Base-by-base conservation (phyloP, 345 rosid genomes). In the Hevea brasiliensis region DNA sequence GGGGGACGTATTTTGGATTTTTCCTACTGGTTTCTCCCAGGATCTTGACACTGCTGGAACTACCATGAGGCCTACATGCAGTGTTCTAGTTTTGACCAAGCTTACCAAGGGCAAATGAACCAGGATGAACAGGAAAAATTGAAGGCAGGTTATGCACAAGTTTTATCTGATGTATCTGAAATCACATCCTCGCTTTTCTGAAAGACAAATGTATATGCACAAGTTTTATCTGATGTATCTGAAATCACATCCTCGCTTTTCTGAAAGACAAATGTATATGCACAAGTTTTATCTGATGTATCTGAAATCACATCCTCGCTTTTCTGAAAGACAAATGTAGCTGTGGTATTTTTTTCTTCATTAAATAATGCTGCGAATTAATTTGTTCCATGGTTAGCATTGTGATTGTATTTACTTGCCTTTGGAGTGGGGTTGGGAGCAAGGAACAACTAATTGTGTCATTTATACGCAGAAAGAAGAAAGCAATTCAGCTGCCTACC, bases 1-100 rank as follows among this genome's bases (percentile, higher is more conserved):
- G 4, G 48, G 40, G 13, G 1, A 47, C 17, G 40, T 7, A 7
- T 29, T 26, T 54, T 20, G 20, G 3, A 51, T 17, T 9, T 50
- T 67, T 6, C 42, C 44, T 7, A 24, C 2, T 62, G 20, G 4
- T 48, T 20, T 62, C 21, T 47, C 18, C 23, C 60, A 37, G 78
- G 62, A 74, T 20, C 78, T 74, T 37, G 68, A 72, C 7, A 68
- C 14, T 48, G 72, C 72, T 67, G 77, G 61, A 60, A 59, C 72
- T 32, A 74, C 78, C 60, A 24, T 59, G 57, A 68, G 68, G 68
- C 68, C 78, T 35, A 50, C 51, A 29, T 74, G 78, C 37, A 50
- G 68, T 68, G 68, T 74, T 58, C 72, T 67, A 44, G 77, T 66
- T 56, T 48, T 65, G 32, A 44, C 77, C 60, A 66, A 74, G 65